phyloP scores from a whole-genome alignment of 23 red algal species.

The Porphyridium purpureum region DNA sequence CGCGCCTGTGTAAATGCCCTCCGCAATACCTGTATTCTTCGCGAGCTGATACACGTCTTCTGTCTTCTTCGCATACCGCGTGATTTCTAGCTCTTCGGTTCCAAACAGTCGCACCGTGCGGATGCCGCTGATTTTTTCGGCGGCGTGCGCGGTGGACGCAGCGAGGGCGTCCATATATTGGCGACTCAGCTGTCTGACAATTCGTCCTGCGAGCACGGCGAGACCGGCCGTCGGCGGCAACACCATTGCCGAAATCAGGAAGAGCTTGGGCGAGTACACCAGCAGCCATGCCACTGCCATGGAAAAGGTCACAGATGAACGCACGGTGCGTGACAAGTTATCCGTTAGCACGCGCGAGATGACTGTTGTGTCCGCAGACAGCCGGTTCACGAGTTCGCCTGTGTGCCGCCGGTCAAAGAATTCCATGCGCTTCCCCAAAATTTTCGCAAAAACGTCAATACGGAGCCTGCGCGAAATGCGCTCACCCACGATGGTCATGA shows the following conservation, averaged over 20 bases:
- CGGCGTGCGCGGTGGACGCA: slow-evolving; percentile 63
- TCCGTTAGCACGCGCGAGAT: slow-evolving; percentile 77
- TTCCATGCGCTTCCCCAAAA: slow-evolving; percentile 72
- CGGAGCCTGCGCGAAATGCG: slow-evolving; percentile 75
- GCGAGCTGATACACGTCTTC: slow-evolving; percentile 73
- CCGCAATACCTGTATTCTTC: slow-evolving; percentile 50
- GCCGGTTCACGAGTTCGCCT: slow-evolving; percentile 94
- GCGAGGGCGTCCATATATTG: slow-evolving; percentile 77
- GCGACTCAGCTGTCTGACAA: slow-evolving; percentile 44
- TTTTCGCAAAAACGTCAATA: slow-evolving; percentile 39
- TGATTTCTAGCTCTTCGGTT: slow-evolving; percentile 50
- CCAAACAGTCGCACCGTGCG: slow-evolving; percentile 81
- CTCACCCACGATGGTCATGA: slow-evolving; percentile 71
- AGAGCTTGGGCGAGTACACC: slow-evolving; percentile 77
- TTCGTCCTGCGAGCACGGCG: slow-evolving; percentile 51
- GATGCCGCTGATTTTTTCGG: slow-evolving; percentile 76
- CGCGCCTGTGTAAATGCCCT: slow-evolving; percentile 68
- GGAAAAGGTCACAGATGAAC: slow-evolving; percentile 51
- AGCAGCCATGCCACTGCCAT: slow-evolving; percentile 44
- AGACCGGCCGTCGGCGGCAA: slow-evolving; percentile 55
- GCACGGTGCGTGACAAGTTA: slow-evolving; percentile 65
- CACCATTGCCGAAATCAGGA: slow-evolving; percentile 44
- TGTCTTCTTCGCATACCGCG: slow-evolving; percentile 47
- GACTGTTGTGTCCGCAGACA: slow-evolving; percentile 73
- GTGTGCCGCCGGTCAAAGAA: slow-evolving; percentile 77